Percentiles rank a stretch among this genome's conserved stretches.
Evolutionary conservation across 495 filamentous ascomycete genomes (phyloP).

Genomic region (Podospora appendiculata): DNA sequence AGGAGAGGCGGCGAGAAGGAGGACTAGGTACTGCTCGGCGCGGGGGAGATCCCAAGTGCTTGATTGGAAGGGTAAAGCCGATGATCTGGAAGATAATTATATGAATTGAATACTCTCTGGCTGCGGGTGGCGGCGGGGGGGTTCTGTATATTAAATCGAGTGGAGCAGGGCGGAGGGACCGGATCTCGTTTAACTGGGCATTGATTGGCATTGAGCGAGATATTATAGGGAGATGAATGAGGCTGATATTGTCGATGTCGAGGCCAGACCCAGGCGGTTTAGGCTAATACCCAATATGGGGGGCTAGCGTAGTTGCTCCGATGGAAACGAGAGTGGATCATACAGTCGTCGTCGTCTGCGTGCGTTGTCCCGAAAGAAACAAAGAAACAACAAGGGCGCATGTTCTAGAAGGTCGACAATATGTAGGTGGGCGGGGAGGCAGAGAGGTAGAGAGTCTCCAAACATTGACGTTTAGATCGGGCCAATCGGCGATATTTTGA

Average conservation of each 20-base stretch:
- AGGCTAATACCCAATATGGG: slow-evolving; percentile 4
- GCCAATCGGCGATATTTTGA: too few species aligned
- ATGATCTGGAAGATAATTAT: slow-evolving; percentile 6
- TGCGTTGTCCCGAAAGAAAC: too few species aligned
- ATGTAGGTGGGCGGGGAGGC: too few species aligned
- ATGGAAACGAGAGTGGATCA: too few species aligned
- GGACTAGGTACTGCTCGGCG: slow-evolving; percentile 5
- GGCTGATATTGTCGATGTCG: slow-evolving; percentile 3
- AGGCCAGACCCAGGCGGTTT: background rate
- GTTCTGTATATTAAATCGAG: slow-evolving; percentile 15
- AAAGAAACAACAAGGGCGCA: too few species aligned
- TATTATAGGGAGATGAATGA: slow-evolving; percentile 8
- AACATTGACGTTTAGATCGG: too few species aligned
- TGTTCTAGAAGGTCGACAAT: too few species aligned
- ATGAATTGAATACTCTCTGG: slow-evolving; percentile 10
- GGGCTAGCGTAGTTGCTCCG: too few species aligned
- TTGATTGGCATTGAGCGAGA: slow-evolving; percentile 14
- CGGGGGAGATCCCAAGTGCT: background rate
- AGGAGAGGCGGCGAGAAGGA: slow-evolving; percentile 6
- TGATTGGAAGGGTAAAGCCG: slow-evolving; percentile 25
- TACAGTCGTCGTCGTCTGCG: too few species aligned
- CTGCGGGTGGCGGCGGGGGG: slow-evolving; percentile 12
- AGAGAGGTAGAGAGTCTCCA: too few species aligned
- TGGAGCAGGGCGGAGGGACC: slow-evolving; percentile 13
- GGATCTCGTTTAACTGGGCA: slow-evolving; percentile 1